These are phyloP conservation scores for Penicillium digitatum DNA, from an alignment of 2,329 filamentous ascomycete genomes.

Conservation along the genomic window DNA sequence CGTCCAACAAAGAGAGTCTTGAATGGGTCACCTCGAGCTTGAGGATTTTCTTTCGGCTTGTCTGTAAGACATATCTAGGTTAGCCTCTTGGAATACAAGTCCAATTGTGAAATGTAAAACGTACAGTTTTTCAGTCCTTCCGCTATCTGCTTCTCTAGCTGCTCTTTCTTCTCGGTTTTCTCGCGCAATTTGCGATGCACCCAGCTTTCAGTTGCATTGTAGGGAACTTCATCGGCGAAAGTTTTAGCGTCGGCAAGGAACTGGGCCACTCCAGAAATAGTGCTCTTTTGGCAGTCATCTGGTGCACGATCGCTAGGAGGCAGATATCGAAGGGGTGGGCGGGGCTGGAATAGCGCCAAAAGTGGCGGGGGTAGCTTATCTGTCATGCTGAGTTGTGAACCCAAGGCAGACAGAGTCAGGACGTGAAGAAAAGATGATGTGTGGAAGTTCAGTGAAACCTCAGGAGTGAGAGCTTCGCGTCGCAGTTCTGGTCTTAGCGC, in stretches of 20 bases:
- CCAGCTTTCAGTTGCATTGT: slow-evolving; percentile 86
- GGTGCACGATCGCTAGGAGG: slow-evolving; percentile 77
- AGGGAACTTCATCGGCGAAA: slow-evolving; percentile 73
- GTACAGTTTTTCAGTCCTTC: slow-evolving; percentile 65
- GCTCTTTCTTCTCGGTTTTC: slow-evolving; percentile 72
- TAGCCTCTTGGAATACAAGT: slow-evolving; percentile 1
- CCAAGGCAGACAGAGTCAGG: slow-evolving; percentile 15
- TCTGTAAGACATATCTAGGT: slow-evolving; percentile 48
- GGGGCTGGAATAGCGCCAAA: slow-evolving; percentile 88
- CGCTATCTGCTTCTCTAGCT: slow-evolving; percentile 59
- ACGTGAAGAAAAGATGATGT: slow-evolving; percentile 11
- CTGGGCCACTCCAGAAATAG: slow-evolving; percentile 67
- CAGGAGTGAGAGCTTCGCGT: slow-evolving; percentile 21
- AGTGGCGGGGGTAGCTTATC: slow-evolving; percentile 93
- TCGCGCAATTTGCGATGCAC: slow-evolving; percentile 80
- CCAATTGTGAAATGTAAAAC: slow-evolving; percentile 7
- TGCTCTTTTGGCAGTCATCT: slow-evolving; percentile 72
- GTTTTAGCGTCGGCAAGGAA: slow-evolving; percentile 70
- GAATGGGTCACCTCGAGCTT: slow-evolving; percentile 89
- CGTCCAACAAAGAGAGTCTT: slow-evolving; percentile 91
- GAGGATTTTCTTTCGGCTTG: slow-evolving; percentile 77
- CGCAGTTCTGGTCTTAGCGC: slow-evolving; percentile 15
- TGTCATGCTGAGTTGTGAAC: slow-evolving; percentile 62
- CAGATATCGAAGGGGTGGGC: slow-evolving; percentile 85
- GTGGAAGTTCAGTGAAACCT: slow-evolving; percentile 13